Conservation (phyloP, 192 early-diverging fungal genomes). For the Umbelopsis isabellina region DNA sequence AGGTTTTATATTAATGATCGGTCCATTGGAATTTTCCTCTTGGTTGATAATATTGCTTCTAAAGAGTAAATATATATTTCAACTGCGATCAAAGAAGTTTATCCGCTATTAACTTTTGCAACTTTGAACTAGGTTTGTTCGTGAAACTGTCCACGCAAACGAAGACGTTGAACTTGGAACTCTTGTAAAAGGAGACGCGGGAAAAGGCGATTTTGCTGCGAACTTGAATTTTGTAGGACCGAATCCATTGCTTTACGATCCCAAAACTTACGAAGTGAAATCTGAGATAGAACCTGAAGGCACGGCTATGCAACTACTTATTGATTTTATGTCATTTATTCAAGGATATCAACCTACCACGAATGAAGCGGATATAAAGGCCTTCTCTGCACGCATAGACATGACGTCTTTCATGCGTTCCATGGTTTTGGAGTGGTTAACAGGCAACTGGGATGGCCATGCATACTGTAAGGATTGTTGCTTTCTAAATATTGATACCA, state of each 20-base stretch:
- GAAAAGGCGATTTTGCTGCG: constrained; percentile 35
- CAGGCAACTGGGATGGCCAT: constrained; percentile 41
- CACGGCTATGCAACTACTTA: constrained; percentile 32
- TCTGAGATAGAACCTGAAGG: constrained; percentile 29
- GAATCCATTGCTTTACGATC: constrained; percentile 27
- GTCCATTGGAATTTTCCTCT: constrained; percentile 43
- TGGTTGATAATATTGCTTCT: constrained; percentile 36
- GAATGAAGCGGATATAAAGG: constrained; percentile 22
- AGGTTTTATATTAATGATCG: constrained; percentile 38
- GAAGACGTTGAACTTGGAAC: constrained; percentile 31
- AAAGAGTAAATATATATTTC: constrained; percentile 5
- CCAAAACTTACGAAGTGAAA: constrained; percentile 39
- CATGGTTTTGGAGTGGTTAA: constrained; percentile 44
- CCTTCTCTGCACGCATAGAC: constrained; percentile 36
- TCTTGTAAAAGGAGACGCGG: constrained; percentile 35
- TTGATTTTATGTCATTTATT: constrained; percentile 41
- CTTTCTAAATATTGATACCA: not conserved
- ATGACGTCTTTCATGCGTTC: constrained; percentile 34
- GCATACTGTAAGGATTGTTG: constrained; percentile 32
- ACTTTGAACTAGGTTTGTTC: constrained; percentile 25
- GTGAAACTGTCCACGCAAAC: constrained; percentile 39
- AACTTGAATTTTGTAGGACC: constrained; percentile 43
- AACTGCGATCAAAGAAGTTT: too few relatives aligned
- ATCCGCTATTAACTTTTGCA: too few relatives aligned
- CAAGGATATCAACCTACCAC: constrained; percentile 29